Conservation (phyloP, 1,284 basidiomycete species). For the Apiotrichum porosum region DNA sequence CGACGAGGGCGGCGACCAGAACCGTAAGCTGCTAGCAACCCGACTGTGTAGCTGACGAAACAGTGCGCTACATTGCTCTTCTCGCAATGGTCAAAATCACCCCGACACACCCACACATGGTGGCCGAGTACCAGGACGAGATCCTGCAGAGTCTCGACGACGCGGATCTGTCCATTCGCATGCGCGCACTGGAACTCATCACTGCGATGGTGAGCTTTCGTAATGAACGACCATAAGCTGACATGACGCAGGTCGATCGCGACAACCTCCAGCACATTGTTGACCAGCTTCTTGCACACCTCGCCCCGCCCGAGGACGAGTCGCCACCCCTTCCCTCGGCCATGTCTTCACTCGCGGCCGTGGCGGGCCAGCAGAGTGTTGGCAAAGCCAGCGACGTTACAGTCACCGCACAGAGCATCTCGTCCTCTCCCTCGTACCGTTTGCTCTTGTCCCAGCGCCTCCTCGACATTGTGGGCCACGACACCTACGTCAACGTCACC, state of each 20-base stretch:
- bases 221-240: conserved; percentile 1
- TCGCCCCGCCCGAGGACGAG: conserved; percentile 60
- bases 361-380: conserved; percentile 19
- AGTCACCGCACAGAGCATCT: conserved; percentile 34
- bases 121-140: conserved; percentile 86
- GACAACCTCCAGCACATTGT: conserved; percentile 83
- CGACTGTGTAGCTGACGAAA: neutral
- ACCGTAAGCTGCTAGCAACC: conserved; percentile 59
- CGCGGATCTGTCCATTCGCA: conserved; percentile 88
- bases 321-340: conserved; percentile 30
- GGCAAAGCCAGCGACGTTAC: conserved; percentile 18
- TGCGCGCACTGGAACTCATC: conserved; percentile 89
- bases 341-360: conserved; percentile 28
- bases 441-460: conserved; percentile 74
- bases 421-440: conserved; percentile 69
- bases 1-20: conserved; percentile 78
- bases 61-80: conserved; percentile 94
- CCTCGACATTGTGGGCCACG: conserved; percentile 72
- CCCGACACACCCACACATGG: conserved; percentile 82
- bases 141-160: conserved; percentile 88
- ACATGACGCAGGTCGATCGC: conserved; percentile 65
- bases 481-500: conserved; percentile 77
- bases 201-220: conserved; percentile 71
- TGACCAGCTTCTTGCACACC: conserved; percentile 77
- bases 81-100: conserved; percentile 94